These are phyloP conservation scores for Alternaria sp. DNA, from an alignment of 2,329 filamentous ascomycete genomes.

Conservation along the genomic window DNA sequence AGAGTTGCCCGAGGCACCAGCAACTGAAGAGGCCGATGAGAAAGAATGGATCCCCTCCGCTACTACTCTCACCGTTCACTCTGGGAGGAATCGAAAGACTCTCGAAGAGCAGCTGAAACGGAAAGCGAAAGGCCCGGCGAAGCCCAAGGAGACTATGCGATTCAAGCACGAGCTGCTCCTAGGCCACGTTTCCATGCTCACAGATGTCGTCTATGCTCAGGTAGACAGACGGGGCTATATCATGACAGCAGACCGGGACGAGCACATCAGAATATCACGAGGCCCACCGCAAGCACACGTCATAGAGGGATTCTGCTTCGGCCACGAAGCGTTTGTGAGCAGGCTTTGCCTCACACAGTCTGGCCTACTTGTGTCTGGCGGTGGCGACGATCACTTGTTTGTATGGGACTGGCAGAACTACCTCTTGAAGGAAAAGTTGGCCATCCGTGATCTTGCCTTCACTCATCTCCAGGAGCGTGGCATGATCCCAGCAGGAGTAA, in stretches of 20 bases:
- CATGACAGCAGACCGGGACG: conserved; percentile 72
- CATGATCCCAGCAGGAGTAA: conserved; percentile 8
- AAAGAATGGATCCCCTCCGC: conserved; percentile 60
- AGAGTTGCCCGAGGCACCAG: conserved; percentile 25
- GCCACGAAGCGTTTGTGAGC: conserved; percentile 84
- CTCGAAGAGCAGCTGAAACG: conserved; percentile 63
- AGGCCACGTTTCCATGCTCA: conserved; percentile 95
- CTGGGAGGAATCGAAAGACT: conserved; percentile 64
- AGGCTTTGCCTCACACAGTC: conserved; percentile 71
- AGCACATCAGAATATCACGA: conserved; percentile 88
- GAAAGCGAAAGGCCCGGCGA: conserved; percentile 48
- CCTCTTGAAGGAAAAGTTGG: conserved; percentile 60
- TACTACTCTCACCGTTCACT: conserved; percentile 66
- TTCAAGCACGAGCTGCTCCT: conserved; percentile 83
- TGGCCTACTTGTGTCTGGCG: conserved; percentile 80
- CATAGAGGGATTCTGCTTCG: conserved; percentile 88
- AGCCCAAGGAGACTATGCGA: conserved; percentile 56
- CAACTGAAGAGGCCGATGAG: conserved; percentile 26
- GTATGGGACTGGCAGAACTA: conserved; percentile 81
- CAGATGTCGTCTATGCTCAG: conserved; percentile 68
- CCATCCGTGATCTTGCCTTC: conserved; percentile 42
- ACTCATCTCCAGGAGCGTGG: conserved; percentile 27
- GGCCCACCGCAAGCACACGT: conserved; percentile 83
- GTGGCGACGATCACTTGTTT: conserved; percentile 79
- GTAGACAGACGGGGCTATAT: conserved; percentile 64